These are phyloP conservation scores for Setaria italica DNA, from an alignment of 202 grass and related monocot genomes.

Conservation along the genomic window DNA sequence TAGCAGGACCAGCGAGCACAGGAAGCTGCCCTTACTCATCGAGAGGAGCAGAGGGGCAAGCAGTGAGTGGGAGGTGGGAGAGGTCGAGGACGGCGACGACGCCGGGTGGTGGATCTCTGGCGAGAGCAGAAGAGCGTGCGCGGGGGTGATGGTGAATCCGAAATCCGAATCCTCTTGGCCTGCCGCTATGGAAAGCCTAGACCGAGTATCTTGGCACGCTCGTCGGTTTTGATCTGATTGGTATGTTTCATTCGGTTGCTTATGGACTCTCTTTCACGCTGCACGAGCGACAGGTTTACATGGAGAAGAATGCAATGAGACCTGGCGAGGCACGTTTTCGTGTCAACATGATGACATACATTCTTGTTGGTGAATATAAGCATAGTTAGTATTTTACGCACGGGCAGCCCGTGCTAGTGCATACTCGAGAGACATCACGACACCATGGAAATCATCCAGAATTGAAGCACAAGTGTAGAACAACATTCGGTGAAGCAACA, in stretches of 20 bases:
- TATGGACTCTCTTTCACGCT: neutral
- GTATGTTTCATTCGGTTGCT: slow-evolving; percentile 1
- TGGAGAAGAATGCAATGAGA: no score
- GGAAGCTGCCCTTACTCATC: slow-evolving; percentile 16
- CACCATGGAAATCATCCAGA: no score
- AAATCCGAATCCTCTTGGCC: neutral
- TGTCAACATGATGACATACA: no score
- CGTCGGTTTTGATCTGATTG: slow-evolving; percentile 13
- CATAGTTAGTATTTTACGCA: no score
- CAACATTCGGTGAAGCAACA: neutral
- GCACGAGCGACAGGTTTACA: neutral
- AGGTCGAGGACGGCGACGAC: neutral
- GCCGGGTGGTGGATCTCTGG: neutral
- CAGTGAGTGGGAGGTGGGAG: neutral
- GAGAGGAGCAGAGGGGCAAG: neutral
- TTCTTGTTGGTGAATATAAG: no score
- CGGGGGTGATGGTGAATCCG: neutral
- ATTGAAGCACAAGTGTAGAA: neutral
- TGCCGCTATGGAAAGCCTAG: neutral
- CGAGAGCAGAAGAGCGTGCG: neutral
- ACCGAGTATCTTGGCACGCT: neutral
- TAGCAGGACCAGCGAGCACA: slow-evolving; percentile 32
- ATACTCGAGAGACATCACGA: no score
- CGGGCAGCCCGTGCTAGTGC: no score
- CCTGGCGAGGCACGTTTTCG: no score